Evolutionary conservation across 2,329 filamentous ascomycete genomes (phyloP), one percentile per base, ranked within the genome.

Genomic region (Diaporthe amygdali): DNA sequence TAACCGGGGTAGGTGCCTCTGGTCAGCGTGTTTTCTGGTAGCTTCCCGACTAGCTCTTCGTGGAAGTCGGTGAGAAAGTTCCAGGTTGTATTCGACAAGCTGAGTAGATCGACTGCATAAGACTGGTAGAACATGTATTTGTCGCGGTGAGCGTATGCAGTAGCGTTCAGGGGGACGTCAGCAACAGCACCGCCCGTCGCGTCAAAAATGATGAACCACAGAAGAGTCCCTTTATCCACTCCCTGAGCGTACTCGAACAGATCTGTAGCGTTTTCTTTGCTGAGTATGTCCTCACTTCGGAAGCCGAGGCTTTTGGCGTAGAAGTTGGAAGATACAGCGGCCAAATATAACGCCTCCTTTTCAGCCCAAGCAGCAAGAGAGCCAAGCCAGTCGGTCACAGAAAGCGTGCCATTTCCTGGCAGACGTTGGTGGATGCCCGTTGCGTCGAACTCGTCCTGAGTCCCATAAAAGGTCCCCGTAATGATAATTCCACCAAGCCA

Each of bases 201-300:
- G 76, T 92, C 88, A 75, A 91, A 92, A 52, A 91, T 90, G 70
- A 91, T 80, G 76, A 88, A 88, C 89, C 90, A 91, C 2, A 89
- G 73, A 2, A 86, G 77, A 0, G 87, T 89, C 2, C 85, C 88
- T 70, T 85, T 85, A 66, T 85, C 77, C 0, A 83, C 77, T 0
- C 76, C 74, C 69, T 89, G 86, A 49, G 91, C 79, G 76, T 88
- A 91, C 2, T 82, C 71, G 76, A 92, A 89, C 3, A 92, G 74
- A 0, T 82, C 77, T 17, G 84, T 81, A 52, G 90, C 84, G 6
- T 80, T 80, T 0, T 81, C 76, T 1, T 82, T 78, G 0, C 84
- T 77, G 5, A 91, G 84, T 0, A 88, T 75, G 41, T 89, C 84
- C 41, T 88, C 78, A 0, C 80, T 71, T 0, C 81, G 83, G 71